Evolutionary conservation across 805 yeast species (phyloP), one percentile per base, ranked within the genome.

Genomic region (Yarrowia bubula): DNA sequence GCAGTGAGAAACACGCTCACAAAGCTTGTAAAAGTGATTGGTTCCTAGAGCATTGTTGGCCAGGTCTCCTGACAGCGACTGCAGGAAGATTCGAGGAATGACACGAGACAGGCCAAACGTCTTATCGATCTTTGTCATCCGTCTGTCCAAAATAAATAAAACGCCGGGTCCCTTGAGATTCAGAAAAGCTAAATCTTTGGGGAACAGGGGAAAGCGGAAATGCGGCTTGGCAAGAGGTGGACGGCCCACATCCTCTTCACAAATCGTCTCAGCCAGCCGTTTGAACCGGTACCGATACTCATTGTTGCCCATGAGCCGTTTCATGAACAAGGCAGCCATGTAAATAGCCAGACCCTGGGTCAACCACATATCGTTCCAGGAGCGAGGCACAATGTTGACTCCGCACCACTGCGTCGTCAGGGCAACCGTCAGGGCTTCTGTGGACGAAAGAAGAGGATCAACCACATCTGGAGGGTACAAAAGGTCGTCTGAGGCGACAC

Each of bases 121-220:
- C 68, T 92, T 87, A 73, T 96, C 98, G 0, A 98, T 91, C 73
- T 95, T 95, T 0, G 97, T 92, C 96, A 95, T 91, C 68, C 99
- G 81, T 53, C 90, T 83, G 73, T 95, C 98, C 33, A 95, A 78
- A 43, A 93, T 92, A 71, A 84, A 88, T 53, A 95, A 73, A 1
- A 95, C 92, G 61, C 92, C 78, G 0, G 98, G 97, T 0, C 97
- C 87, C 71, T 95, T 95, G 55, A 93, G 76, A 48, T 81, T 81
- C 18, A 93, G 75, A 70, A 93, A 93, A 0, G 79, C 81, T 6
- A 93, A 75, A 70, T 90, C 96, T 17, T 77, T 76, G 14, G 81
- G 84, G 10, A 77, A 72, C 4, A 92, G 75, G 0, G 97, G 97
- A 68, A 81, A 87, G 37, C 83, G 75, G 66, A 86, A 81, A 43